Base-by-base conservation (phyloP, 345 rosid species). In the Eucalyptus globulus region DNA sequence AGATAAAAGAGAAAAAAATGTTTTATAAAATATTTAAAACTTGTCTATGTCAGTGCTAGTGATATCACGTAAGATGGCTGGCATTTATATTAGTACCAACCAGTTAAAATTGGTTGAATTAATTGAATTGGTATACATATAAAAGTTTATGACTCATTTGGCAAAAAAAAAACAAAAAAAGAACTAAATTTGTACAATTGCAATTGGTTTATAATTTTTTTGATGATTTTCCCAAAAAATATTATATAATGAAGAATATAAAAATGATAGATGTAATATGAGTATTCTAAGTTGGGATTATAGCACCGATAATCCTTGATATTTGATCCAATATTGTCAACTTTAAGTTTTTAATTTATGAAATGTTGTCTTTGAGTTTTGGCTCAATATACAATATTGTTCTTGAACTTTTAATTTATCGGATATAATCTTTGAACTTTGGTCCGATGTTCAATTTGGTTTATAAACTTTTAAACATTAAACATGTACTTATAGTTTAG, bases 51-150 rank as follows among this genome's bases (percentile, higher is more conserved):
- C 0, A 4, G 0, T 56, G 1, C 5, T 22, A 56, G 13, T 22
- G 1, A 56, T 24, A 3, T 24, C 60, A 0, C 0, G 11, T 56
- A 9, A 9, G 12, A 4, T 9, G 9, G 5, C 0, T 4, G 27
- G 1, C 11, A 12, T 56, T 56, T 24, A 56, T 56, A 6, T 56
- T 0, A 2, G 0, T 9, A 9, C 1, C 62, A 2, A 22, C 13
- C 0, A 24, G 10, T 56, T 24, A 24, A 24, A 56, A 56, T 56
- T 56, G 1, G 3, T 56, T 9, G 3, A 56, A 56, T 56, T 0
- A 22, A 56, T 0, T 24, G 6, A 24, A 56, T 56, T 22, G 0
- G 4, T 10, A 9, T 1, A 22, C 0, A 24, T 24, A 22, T 5
- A 56, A 56, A 56, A 56, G 3, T 56, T 56, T 22, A 21, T 22